phyloP scores from a whole-genome alignment of 192 early-diverging fungal genomes.

The Coemansia sp. region DNA sequence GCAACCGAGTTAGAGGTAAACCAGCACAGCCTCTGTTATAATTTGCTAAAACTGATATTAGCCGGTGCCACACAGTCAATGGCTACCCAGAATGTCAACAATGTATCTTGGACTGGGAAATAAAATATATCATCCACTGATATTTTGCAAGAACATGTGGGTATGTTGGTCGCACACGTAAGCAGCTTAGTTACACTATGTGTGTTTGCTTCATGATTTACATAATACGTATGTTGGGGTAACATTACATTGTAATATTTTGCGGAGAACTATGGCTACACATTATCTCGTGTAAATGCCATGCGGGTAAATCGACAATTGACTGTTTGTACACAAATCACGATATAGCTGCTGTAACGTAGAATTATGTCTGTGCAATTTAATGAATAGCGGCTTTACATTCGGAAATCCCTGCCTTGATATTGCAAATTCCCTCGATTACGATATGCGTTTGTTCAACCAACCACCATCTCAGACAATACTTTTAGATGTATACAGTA shows the following conservation, averaged over 20 bases:
- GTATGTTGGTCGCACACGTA: not conserved
- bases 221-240: not conserved
- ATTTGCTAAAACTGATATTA: not conserved
- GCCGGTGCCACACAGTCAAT: not conserved
- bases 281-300: not conserved
- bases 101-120: not conserved
- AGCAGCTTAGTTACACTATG: not conserved
- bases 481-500: not conserved
- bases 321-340: not conserved
- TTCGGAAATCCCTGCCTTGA: not conserved
- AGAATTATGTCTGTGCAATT: not conserved
- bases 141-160: not conserved
- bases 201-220: not conserved
- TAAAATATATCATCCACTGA: not conserved
- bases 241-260: constrained; percentile 2
- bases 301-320: constrained; percentile 6
- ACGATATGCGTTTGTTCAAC: not conserved
- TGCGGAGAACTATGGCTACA: constrained; percentile 1
- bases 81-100: not conserved
- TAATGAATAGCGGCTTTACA: not conserved
- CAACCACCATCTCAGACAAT: not conserved
- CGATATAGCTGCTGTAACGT: not conserved
- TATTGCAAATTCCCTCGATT: not conserved
- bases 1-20: not conserved
- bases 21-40: not conserved